Conservation (phyloP, 768 basidiomycete genomes). For the Agaricus blazei region DNA sequence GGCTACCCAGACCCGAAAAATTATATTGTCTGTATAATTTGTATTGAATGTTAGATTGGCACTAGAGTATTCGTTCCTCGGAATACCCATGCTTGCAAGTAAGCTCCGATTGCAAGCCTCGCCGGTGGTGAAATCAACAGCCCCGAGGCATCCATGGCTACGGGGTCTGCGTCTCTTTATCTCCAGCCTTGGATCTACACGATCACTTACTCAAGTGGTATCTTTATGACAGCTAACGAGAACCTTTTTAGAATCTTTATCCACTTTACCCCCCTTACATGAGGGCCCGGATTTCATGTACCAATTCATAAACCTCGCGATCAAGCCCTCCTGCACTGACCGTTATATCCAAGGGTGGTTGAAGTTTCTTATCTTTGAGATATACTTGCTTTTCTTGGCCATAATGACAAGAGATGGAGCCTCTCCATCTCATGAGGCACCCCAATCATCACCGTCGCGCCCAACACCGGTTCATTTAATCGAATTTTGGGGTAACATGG, state of each 20-base stretch:
- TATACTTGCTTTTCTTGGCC: neutral
- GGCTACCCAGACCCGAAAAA: neutral
- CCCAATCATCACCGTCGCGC: neutral
- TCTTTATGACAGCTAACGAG: neutral
- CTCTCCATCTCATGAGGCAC: neutral
- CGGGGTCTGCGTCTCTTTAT: conserved; percentile 3
- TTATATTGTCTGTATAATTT: neutral
- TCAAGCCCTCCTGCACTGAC: conserved; percentile 8
- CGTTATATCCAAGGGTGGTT: conserved; percentile 2
- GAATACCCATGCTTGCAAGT: neutral
- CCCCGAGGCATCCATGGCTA: conserved; percentile 12
- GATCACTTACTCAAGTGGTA: neutral
- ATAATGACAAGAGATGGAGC: neutral
- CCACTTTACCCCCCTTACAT: conserved; percentile 1
- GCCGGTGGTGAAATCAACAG: neutral
- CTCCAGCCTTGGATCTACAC: conserved; percentile 2
- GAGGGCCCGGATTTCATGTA: conserved; percentile 1
- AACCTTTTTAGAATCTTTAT: neutral
- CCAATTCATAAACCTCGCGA: conserved; percentile 9
- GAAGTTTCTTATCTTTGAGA: neutral
- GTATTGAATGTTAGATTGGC: conserved; percentile 4
- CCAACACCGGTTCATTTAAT: conserved; percentile 3
- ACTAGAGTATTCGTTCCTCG: neutral
- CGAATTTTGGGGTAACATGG: neutral
- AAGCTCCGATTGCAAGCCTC: conserved; percentile 1